phyloP scores from a whole-genome alignment of 163 green algal species.

The Chlamydomonas reinhardtii region DNA sequence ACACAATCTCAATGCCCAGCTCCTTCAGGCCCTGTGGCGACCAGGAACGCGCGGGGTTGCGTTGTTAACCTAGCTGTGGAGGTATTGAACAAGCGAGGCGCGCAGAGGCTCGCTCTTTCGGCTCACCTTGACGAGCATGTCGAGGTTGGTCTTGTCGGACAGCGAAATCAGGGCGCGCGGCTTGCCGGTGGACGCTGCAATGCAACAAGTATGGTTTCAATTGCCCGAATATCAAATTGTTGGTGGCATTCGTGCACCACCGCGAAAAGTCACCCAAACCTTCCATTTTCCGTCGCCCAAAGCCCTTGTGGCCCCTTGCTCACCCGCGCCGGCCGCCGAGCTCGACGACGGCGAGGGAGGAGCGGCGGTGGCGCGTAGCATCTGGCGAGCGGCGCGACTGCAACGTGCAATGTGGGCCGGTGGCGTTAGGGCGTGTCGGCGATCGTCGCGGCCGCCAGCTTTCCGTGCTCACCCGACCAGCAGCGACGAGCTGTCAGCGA shows the following conservation, averaged over 20 bases:
- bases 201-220: too few relatives aligned
- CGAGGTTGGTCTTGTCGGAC: slow-evolving; percentile 94
- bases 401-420: not conserved
- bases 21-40: slow-evolving; percentile 80
- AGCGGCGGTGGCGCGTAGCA: slow-evolving; percentile 31
- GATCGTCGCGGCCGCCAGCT: not conserved
- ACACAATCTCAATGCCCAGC: slow-evolving; percentile 94
- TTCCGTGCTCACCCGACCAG: slow-evolving; percentile 22
- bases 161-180: slow-evolving; percentile 90
- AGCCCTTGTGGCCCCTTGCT: not conserved
- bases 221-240: too few relatives aligned
- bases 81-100: too few relatives aligned
- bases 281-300: too few relatives aligned
- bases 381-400: slow-evolving; percentile 34
- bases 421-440: not conserved
- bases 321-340: slow-evolving; percentile 24
- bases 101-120: too few relatives aligned
- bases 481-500: slow-evolving; percentile 19
- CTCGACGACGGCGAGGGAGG: slow-evolving; percentile 29
- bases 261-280: too few relatives aligned
- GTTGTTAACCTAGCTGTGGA: too few relatives aligned
- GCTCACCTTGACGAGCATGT: slow-evolving; percentile 88
- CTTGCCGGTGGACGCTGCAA: slow-evolving; percentile 36
- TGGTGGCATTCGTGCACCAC: too few relatives aligned
- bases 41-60: too few relatives aligned